phyloP scores from a whole-genome alignment of 345 rosid genomes.

The Populus alba region DNA sequence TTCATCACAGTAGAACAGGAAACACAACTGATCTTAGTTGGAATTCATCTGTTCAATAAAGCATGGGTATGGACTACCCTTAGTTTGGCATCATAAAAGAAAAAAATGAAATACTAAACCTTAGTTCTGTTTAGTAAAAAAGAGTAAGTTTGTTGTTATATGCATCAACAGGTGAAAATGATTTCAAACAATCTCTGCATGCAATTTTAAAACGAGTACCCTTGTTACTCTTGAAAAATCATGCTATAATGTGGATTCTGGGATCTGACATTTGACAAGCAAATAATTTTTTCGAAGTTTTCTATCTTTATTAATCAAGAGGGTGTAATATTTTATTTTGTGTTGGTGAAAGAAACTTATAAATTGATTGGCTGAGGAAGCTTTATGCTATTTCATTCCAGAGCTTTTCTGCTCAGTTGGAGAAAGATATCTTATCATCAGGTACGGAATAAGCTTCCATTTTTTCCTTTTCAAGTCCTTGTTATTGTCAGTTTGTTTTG shows the following conservation, averaged over 20 bases:
- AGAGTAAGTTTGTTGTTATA: too few species aligned
- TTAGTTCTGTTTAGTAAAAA: background rate
- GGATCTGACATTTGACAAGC: background rate
- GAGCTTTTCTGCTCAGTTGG: slow-evolving; percentile 95
- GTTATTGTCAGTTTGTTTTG: background rate
- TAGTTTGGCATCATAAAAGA: too few species aligned
- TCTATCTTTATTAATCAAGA: slow-evolving; percentile 2
- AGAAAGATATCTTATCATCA: slow-evolving; percentile 72
- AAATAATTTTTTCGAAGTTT: background rate
- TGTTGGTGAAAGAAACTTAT: background rate
- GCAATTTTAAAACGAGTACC: background rate
- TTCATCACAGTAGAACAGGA: background rate
- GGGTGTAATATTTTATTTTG: background rate
- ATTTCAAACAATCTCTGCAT: background rate
- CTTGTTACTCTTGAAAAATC: background rate
- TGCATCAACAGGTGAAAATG: background rate
- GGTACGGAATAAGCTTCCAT: slow-evolving; percentile 45
- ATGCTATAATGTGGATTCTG: background rate
- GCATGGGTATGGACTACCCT: background rate
- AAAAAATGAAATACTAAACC: background rate
- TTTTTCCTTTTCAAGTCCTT: background rate
- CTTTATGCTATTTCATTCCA: slow-evolving; percentile 41
- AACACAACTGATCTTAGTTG: background rate
- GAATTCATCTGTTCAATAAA: background rate
- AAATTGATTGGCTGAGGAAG: slow-evolving; percentile 15